These are phyloP conservation scores for Xanthoceras sorbifolium DNA, from an alignment of 345 rosid genomes.

Conservation along the genomic window DNA sequence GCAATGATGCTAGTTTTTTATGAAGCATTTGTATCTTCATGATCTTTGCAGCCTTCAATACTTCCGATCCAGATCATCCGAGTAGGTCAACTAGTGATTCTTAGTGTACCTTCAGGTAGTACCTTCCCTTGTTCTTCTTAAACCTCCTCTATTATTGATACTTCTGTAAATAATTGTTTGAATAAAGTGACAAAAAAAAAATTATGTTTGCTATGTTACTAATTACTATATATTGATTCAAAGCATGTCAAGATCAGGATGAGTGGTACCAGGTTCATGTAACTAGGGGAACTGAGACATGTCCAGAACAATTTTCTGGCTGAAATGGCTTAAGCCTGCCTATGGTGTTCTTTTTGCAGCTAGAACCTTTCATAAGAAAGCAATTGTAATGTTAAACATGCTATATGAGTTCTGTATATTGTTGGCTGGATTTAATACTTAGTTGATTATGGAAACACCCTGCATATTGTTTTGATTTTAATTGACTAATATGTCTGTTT, in stretches of 20 bases:
- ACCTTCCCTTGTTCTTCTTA: constrained; percentile 10
- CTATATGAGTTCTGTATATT: background rate
- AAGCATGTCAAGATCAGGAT: background rate
- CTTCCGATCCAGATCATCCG: constrained; percentile 91
- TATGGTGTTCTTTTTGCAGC: background rate
- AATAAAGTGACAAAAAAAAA: background rate
- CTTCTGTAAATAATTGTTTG: background rate
- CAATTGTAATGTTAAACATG: background rate
- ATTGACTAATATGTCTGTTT: background rate
- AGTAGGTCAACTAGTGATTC: constrained; percentile 91
- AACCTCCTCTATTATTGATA: background rate
- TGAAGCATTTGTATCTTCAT: constrained; percentile 22
- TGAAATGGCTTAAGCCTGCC: background rate
- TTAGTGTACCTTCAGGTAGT: constrained; percentile 93
- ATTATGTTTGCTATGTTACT: too few relatives aligned
- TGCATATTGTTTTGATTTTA: background rate
- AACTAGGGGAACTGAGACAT: background rate
- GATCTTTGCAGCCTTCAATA: constrained; percentile 78
- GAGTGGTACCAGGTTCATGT: background rate
- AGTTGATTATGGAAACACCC: background rate
- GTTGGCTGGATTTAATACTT: background rate
- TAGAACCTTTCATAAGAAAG: background rate
- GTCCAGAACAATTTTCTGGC: background rate
- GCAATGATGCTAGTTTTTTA: background rate
- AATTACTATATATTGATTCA: background rate